Evolutionary conservation across 2,329 filamentous ascomycete genomes (phyloP).

Genomic region (Penicillium sclerotigenum): DNA sequence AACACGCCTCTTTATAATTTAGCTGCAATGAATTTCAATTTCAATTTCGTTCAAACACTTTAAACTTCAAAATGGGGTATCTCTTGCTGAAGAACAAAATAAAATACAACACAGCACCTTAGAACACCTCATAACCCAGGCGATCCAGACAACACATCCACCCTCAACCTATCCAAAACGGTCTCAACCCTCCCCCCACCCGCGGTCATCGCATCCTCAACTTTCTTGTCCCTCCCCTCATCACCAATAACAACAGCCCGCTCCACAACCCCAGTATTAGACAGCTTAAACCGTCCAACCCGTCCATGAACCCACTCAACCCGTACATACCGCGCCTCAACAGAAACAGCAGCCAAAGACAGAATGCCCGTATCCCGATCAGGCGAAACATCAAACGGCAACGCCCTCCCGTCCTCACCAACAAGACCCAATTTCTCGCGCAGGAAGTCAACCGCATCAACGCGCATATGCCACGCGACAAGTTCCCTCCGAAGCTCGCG

Average conservation of each 20-base stretch:
- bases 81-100: neutral
- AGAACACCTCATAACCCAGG: neutral
- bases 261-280: slow-evolving; percentile 41
- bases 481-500: slow-evolving; percentile 42
- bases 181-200: slow-evolving; percentile 37
- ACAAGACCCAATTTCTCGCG: slow-evolving; percentile 33
- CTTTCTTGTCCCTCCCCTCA: slow-evolving; percentile 36
- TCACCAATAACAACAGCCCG: slow-evolving; percentile 44
- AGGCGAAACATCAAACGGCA: slow-evolving; percentile 14
- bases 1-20: neutral
- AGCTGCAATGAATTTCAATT: neutral
- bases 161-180: slow-evolving; percentile 32
- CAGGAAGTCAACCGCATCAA: slow-evolving; percentile 37
- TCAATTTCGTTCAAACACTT: neutral
- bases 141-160: slow-evolving; percentile 4
- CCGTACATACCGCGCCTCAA: slow-evolving; percentile 44
- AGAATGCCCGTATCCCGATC: slow-evolving; percentile 34
- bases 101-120: neutral
- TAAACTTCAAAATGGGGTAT: slow-evolving; percentile 13
- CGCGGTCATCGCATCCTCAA: slow-evolving; percentile 35
- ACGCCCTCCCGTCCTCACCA: slow-evolving; percentile 15
- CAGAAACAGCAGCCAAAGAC: slow-evolving; percentile 33
- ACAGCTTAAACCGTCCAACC: slow-evolving; percentile 44
- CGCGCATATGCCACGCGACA: slow-evolving; percentile 42
- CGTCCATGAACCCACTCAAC: slow-evolving; percentile 46